Evolutionary conservation across 2,329 filamentous ascomycete genomes (phyloP), one percentile per base, ranked within the genome.

Genomic region (Aspergillus pseudoterreus): DNA sequence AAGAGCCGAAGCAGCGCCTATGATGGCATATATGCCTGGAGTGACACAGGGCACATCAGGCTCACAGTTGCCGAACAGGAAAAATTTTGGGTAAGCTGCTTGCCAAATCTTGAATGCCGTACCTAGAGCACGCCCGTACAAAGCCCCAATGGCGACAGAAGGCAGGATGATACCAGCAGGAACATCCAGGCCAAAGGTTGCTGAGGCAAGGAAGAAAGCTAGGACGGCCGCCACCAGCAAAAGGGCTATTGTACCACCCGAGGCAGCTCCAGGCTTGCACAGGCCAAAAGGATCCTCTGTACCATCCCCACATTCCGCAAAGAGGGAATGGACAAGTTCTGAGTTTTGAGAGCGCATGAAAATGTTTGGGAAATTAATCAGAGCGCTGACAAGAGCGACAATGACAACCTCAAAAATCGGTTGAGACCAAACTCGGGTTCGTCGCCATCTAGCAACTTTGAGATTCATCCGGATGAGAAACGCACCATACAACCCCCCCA

Each of bases 381-480:
- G 69, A 1, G 92, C 90, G 1, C 92, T 96, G 19, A 96, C 66
- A 39, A 92, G 75, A 4, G 92, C 85, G 21, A 96, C 83, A n/a
- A 84, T 71, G 19, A 87, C 74, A 9, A 97, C 92, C 73, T 97
- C 92, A 12, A 81, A 70, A 24, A 96, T 77, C 2, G 94, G 92
- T 4, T 82, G 82, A 30, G 87, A 84, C 14, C 90, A 82, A 66
- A 83, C 84, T 14, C 79, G 72, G 32, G 83, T 79, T 63, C 87
- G 87, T 64, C 92, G 88, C 85, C 90, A 95, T 60, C 81, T 78
- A 2, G 91, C 88, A 36, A 97, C 79, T 53, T 81, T 82, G 86
- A 96, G 95, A 72, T 99, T 99, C 53, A 90, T 77, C 64, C 91
- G 92, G 76, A 97, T 96, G 69, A 99, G 96, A 47, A 96, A 81